phyloP scores from a whole-genome alignment of 1,139 yeast genomes.

The Yamadazyma dendronema region DNA sequence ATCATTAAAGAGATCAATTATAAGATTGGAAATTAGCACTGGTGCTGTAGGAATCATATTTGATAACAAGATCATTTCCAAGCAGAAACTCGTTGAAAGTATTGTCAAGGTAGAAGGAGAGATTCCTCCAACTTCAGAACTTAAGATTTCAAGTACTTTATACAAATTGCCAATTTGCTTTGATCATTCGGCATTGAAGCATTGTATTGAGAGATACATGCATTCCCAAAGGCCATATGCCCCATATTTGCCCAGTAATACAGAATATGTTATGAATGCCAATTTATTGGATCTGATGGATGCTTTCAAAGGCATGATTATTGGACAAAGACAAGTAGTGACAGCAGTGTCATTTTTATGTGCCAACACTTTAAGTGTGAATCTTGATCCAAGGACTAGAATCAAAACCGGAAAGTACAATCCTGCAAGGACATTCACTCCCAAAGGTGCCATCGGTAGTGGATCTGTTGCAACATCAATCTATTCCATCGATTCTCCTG shows the following conservation, averaged over 20 bases:
- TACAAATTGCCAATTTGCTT: constrained; percentile 30
- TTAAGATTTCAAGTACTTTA: constrained; percentile 28
- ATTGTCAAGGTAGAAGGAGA: constrained; percentile 21
- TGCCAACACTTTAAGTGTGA: constrained; percentile 33
- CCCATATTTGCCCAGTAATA: constrained; percentile 32
- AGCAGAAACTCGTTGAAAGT: constrained; percentile 19
- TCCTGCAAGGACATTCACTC: constrained; percentile 38
- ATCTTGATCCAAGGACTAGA: constrained; percentile 32
- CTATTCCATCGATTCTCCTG: constrained; percentile 38
- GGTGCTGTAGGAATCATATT: constrained; percentile 30
- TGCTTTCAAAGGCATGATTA: constrained; percentile 26
- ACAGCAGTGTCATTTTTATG: constrained; percentile 37
- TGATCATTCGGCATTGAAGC: constrained; percentile 29
- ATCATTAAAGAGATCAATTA: constrained; percentile 8
- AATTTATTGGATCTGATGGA: constrained; percentile 25
- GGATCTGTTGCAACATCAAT: constrained; percentile 33
- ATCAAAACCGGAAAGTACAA: constrained; percentile 33
- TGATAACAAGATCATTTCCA: constrained; percentile 13
- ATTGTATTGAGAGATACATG: constrained; percentile 30
- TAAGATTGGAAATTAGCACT: constrained; percentile 25
- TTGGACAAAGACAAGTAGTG: constrained; percentile 29
- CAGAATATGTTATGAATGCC: constrained; percentile 30
- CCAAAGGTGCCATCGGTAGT: constrained; percentile 35
- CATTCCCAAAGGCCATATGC: constrained; percentile 38
- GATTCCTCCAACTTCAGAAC: constrained; percentile 27